A percentile compares a stretch with the other conserved stretches of the same genome.
These are phyloP conservation scores for Arthrinium phaeospermum DNA, from an alignment of 2,329 filamentous ascomycete species.

Conservation along the genomic window DNA sequence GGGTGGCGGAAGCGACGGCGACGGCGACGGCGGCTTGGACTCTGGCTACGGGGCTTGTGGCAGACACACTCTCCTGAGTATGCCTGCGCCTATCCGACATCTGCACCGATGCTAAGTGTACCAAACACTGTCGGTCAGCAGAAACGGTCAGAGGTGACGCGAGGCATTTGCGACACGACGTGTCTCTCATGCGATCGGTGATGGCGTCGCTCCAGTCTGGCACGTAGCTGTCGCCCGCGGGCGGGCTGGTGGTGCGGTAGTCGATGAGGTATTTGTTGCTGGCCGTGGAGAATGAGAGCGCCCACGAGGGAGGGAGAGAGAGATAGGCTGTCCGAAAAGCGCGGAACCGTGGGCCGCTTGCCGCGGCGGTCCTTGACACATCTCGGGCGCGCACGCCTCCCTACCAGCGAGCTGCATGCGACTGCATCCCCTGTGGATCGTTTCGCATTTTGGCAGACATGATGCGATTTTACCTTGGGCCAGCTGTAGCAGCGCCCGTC, in stretches of 20 bases:
- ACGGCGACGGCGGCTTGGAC: too few relatives aligned
- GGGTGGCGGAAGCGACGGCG: too few relatives aligned
- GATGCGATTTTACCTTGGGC: too few relatives aligned
- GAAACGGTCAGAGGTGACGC: conserved; percentile 44
- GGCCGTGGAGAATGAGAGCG: conserved; percentile 58
- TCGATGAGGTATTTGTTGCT: conserved; percentile 38
- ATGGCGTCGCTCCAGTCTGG: conserved; percentile 40
- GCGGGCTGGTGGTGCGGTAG: conserved; percentile 27
- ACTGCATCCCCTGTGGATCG: conserved; percentile 57
- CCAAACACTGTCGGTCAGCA: conserved; percentile 37
- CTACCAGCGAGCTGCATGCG: conserved; percentile 53
- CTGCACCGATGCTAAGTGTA: too few relatives aligned
- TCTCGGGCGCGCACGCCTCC: conserved; percentile 23
- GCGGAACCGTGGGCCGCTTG: too few relatives aligned
- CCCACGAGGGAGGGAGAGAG: conserved; percentile 61
- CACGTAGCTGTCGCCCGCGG: conserved; percentile 43
- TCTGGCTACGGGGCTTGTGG: too few relatives aligned
- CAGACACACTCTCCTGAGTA: too few relatives aligned
- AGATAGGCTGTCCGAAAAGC: conserved; percentile 49
- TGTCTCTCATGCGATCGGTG: conserved; percentile 35
- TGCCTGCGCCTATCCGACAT: too few relatives aligned
- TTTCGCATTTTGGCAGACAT: too few relatives aligned
- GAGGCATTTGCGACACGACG: conserved; percentile 45
- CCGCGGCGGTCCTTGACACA: too few relatives aligned
- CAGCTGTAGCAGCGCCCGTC: too few relatives aligned